Evolutionary conservation across 225 moss, liverwort and hornwort genomes (phyloP).

Genomic region (Pseudisothecium myosuroides): DNA sequence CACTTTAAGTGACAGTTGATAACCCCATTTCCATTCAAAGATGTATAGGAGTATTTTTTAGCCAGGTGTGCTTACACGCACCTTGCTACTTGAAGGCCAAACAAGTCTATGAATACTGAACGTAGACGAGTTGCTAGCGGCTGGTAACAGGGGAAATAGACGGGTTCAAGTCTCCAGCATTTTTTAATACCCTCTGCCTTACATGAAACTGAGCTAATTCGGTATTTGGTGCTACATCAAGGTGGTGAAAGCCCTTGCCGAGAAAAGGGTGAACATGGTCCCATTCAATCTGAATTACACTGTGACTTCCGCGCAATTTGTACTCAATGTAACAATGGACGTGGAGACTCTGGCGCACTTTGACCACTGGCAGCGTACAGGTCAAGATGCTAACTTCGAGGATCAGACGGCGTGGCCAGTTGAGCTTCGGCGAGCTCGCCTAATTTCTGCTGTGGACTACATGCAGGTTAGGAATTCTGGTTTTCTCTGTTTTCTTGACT

Average conservation of each 20-base stretch:
- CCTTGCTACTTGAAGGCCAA: neutral
- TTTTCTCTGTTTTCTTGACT: neutral
- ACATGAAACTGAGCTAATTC: neutral
- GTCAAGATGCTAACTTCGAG: slow-evolving; percentile 30
- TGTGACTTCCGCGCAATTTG: slow-evolving; percentile 36
- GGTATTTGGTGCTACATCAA: neutral
- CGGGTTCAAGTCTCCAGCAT: neutral
- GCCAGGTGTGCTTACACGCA: neutral
- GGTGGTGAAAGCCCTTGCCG: slow-evolving; percentile 45
- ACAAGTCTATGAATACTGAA: neutral
- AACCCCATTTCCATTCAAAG: neutral
- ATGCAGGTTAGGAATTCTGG: slow-evolving; percentile 28
- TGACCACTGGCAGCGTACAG: slow-evolving; percentile 64
- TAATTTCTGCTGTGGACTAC: slow-evolving; percentile 68
- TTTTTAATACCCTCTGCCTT: neutral
- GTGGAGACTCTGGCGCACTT: slow-evolving; percentile 54
- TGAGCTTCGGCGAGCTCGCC: slow-evolving; percentile 43
- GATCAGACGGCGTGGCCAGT: slow-evolving; percentile 50
- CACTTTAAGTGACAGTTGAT: neutral
- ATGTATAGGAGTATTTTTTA: neutral
- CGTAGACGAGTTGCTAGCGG: neutral
- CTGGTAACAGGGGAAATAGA: neutral
- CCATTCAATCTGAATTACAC: slow-evolving; percentile 39
- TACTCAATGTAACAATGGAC: slow-evolving; percentile 34
- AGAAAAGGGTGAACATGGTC: slow-evolving; percentile 33